Conservation (phyloP, 805 yeast genomes). For the Candida boidinii region DNA sequence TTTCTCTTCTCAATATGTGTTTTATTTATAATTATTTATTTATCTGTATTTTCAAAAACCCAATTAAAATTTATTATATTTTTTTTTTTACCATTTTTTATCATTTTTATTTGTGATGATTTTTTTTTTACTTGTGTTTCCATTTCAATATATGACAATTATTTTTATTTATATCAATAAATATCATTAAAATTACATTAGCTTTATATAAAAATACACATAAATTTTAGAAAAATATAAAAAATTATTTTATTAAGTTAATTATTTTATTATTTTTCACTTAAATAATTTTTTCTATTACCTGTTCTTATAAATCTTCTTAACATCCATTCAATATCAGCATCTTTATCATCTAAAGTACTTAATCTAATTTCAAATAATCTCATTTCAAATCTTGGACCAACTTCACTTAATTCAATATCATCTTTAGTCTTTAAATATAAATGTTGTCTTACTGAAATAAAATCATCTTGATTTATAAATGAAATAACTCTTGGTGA, state of each 20-base stretch:
- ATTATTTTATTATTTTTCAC: constrained; percentile 10
- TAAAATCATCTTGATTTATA: constrained; percentile 83
- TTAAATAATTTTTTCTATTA: constrained; percentile 83
- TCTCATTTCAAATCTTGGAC: constrained; percentile 98
- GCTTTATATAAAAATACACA: constrained; percentile 1
- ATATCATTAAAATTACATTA: not conserved
- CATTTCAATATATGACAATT: no score
- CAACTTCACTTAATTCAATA: constrained; percentile 91
- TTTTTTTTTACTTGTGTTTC: not conserved
- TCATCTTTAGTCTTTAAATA: constrained; percentile 82
- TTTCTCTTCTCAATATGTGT: no score
- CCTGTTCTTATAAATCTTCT: constrained; percentile 93
- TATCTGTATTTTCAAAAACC: no score
- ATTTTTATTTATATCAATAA: no score
- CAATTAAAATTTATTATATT: no score
- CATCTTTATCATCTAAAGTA: constrained; percentile 89
- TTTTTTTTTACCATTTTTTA: no score
- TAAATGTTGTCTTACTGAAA: constrained; percentile 91
- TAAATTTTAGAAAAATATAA: no score
- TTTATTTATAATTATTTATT: not conserved
- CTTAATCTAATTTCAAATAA: constrained; percentile 83
- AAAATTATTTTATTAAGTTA: no score
- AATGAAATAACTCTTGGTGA: constrained; percentile 89
- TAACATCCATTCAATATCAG: constrained; percentile 96
- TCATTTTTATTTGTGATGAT: no score